Conservation (phyloP, 768 basidiomycete genomes). For the Boletus vinaceobasis region DNA sequence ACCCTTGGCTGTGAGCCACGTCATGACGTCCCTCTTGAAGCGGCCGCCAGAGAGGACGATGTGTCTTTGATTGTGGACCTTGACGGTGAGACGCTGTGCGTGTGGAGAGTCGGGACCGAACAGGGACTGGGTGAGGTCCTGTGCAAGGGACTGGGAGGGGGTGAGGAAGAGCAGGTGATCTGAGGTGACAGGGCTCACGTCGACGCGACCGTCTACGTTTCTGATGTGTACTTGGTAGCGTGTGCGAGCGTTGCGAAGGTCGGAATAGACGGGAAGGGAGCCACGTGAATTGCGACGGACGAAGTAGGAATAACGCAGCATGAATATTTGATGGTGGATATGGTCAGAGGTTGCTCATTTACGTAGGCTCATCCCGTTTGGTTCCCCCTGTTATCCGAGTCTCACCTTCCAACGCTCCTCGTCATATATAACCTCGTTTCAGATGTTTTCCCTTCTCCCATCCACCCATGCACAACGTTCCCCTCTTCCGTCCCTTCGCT, state of each 20-base stretch:
- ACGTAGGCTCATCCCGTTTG: constrained; percentile 1
- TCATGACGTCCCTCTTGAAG: constrained; percentile 58
- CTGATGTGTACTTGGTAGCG: constrained; percentile 57
- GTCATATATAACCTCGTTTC: constrained; percentile 1
- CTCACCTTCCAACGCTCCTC: not conserved
- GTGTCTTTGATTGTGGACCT: constrained; percentile 47
- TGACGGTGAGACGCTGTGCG: constrained; percentile 47
- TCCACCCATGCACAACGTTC: not conserved
- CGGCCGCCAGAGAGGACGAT: constrained; percentile 59
- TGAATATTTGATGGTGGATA: constrained; percentile 1
- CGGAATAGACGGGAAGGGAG: constrained; percentile 72
- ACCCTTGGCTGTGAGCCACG: constrained; percentile 62
- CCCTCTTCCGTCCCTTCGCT: not conserved
- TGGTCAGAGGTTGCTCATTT: not conserved
- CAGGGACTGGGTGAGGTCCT: constrained; percentile 51
- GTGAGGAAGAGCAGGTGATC: constrained; percentile 1
- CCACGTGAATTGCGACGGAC: constrained; percentile 66
- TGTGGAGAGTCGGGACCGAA: constrained; percentile 47
- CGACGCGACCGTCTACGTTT: constrained; percentile 62
- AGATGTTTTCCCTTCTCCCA: not conserved
- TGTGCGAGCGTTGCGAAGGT: constrained; percentile 61
- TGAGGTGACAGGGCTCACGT: constrained; percentile 40
- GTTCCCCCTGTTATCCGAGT: not conserved
- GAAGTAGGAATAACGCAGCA: constrained; percentile 40
- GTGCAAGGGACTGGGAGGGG: constrained; percentile 49